phyloP scores from a whole-genome alignment of 257 asterid genomes.

The Paulownia fortunei region DNA sequence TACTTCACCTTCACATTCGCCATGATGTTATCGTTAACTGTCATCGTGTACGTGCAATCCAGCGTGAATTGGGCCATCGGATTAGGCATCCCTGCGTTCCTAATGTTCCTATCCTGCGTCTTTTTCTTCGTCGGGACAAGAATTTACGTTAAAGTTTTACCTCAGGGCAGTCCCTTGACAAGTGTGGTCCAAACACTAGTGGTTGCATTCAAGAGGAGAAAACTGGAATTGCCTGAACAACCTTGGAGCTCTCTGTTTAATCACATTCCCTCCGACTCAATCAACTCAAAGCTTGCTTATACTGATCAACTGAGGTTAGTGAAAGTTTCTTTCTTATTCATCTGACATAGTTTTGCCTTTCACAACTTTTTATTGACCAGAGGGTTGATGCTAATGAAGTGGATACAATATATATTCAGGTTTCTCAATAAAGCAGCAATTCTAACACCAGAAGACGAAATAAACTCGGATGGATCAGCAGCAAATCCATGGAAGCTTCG shows the following conservation, averaged over 20 bases:
- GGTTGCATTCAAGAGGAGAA: conserved; percentile 54
- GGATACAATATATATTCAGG: conserved; percentile 25
- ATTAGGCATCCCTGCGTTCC: conserved; percentile 49
- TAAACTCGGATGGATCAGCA: conserved; percentile 42
- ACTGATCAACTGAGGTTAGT: conserved; percentile 46
- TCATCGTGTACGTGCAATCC: conserved; percentile 56
- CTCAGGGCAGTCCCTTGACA: conserved; percentile 57
- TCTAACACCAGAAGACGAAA: conserved; percentile 25
- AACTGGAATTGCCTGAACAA: conserved; percentile 39
- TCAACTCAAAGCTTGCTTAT: conserved; percentile 48
- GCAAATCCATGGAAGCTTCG: conserved; percentile 47
- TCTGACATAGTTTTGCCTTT: background rate
- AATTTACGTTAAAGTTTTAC: conserved; percentile 44
- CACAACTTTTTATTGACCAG: background rate
- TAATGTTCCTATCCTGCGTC: conserved; percentile 50
- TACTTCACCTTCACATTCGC: conserved; percentile 62
- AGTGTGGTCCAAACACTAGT: conserved; percentile 42
- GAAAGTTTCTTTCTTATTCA: background rate
- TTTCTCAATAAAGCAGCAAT: conserved; percentile 53
- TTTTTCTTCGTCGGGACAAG: conserved; percentile 52
- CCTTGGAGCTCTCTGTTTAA: conserved; percentile 45
- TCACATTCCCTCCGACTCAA: conserved; percentile 33
- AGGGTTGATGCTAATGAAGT: background rate
- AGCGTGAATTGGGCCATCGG: conserved; percentile 53
- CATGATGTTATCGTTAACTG: conserved; percentile 51